Conservation (phyloP, 2,329 filamentous ascomycete genomes). For the Aspergillus costaricaensis region DNA sequence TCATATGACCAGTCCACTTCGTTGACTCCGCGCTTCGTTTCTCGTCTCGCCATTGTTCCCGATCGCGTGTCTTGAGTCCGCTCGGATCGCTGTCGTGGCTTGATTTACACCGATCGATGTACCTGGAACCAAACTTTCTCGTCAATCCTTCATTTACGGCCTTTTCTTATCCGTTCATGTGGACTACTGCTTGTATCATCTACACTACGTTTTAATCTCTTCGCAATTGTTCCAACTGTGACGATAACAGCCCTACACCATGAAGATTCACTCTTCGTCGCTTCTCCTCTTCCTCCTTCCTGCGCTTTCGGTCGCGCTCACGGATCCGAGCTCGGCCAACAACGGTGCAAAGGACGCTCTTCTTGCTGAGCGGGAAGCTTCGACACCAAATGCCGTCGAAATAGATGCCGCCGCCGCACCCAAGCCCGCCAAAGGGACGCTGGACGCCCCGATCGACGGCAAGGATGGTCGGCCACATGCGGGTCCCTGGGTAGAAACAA, state of each 20-base stretch:
- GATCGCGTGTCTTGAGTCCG: not conserved
- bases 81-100: constrained; percentile 17
- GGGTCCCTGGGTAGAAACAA: constrained; percentile 67
- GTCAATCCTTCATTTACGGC: not conserved
- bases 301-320: constrained; percentile 32
- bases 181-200: not conserved
- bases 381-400: constrained; percentile 18
- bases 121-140: constrained; percentile 4
- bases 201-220: not conserved
- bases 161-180: constrained; percentile 4
- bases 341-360: constrained; percentile 14
- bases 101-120: constrained; percentile 12
- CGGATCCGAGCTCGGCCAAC: constrained; percentile 21
- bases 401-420: constrained; percentile 20
- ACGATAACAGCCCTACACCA: not conserved
- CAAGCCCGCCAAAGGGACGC: constrained; percentile 56
- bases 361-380: constrained; percentile 15
- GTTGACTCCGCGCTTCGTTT: not conserved
- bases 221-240: not conserved
- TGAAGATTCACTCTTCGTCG: constrained; percentile 23
- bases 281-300: constrained; percentile 40
- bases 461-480: constrained; percentile 91
- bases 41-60: not conserved
- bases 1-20: not conserved
- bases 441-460: constrained; percentile 87